Evolutionary conservation across 2,329 filamentous ascomycete genomes (phyloP), one percentile per base, ranked within the genome.

Genomic region (Aspergillus tanneri): DNA sequence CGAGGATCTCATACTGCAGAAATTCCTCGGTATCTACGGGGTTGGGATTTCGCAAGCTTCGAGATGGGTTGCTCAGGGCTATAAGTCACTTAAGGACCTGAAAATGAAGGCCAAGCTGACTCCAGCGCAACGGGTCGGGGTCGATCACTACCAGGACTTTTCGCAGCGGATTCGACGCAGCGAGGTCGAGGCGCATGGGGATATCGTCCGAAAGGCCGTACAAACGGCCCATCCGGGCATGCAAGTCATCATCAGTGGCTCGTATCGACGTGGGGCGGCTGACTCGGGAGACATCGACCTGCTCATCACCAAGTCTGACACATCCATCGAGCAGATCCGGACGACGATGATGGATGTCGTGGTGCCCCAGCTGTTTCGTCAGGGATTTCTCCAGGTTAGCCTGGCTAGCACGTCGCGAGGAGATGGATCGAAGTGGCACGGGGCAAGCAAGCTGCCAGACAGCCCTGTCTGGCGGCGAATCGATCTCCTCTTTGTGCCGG

Each of bases 221-320:
- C 70, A 72, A 5, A 62, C 64, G 6, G 74, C 91, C 19, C 88
- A 95, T 60, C 65, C 75, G 0, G 65, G 68, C 0, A 82, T 91
- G 47, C 76, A 90, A 65, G 72, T 89, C 48, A 87, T 90, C 39
- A 79, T 95, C 39, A 85, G 86, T 37, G 92, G 92, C 1, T 95
- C 88, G 49, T 96, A 95, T 65, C 83, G 92, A 19, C 83, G 92
- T 23, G 91, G 92, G 14, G 81, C 88, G 3, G 68, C 78, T 23
- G 80, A 79, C 43, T 93, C 84, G 5, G 84, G 88, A 3, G 92
- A 96, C 63, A 86, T 96, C 47, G 92, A 96, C 66, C 76, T 92
- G 32, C 82, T 97, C 50, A 79, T 96, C 53, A 95, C 88, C 1
- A 86, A 86, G 60, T 73, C 78, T 0, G 75, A 77, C 0, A 85